Evolutionary conservation across 2,329 filamentous ascomycete genomes (phyloP).

Genomic region (Aspergillus pseudotamarii): DNA sequence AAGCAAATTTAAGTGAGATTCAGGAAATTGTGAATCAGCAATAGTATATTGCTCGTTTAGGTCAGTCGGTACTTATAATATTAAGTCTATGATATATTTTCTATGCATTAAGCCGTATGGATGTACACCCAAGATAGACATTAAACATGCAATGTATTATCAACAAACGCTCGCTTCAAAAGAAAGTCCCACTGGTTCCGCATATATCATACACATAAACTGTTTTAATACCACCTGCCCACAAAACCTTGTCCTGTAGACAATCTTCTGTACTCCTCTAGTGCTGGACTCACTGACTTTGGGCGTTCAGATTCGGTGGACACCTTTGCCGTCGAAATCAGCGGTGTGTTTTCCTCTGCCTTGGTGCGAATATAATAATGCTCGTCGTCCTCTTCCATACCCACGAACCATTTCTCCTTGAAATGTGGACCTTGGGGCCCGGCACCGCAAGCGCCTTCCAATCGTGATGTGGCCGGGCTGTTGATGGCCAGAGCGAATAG

Average conservation of each 20-base stretch:
- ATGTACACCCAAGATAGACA: neutral
- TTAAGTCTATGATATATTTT: neutral
- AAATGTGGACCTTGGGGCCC: constrained; percentile 57
- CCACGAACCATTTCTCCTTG: constrained; percentile 48
- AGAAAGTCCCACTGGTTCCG: neutral
- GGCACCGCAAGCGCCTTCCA: constrained; percentile 60
- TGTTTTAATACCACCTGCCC: constrained; percentile 28
- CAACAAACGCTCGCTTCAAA: neutral
- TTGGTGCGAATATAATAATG: constrained; percentile 55
- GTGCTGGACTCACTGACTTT: constrained; percentile 33
- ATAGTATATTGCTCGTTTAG: no score
- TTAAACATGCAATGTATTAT: neutral
- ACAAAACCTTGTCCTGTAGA: constrained; percentile 31
- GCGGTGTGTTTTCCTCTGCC: constrained; percentile 24
- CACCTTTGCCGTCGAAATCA: constrained; percentile 2
- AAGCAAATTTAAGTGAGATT: no score
- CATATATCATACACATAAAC: neutral
- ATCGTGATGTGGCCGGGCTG: constrained; percentile 53
- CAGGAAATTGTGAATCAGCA: no score
- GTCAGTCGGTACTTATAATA: no score
- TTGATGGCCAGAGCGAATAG: constrained; percentile 74
- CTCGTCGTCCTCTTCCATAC: constrained; percentile 50
- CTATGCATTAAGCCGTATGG: neutral
- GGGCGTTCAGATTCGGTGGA: constrained; percentile 24
- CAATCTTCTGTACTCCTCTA: constrained; percentile 37